These are phyloP conservation scores for Solanum boliviense DNA, from an alignment of 257 asterid genomes.

Conservation along the genomic window DNA sequence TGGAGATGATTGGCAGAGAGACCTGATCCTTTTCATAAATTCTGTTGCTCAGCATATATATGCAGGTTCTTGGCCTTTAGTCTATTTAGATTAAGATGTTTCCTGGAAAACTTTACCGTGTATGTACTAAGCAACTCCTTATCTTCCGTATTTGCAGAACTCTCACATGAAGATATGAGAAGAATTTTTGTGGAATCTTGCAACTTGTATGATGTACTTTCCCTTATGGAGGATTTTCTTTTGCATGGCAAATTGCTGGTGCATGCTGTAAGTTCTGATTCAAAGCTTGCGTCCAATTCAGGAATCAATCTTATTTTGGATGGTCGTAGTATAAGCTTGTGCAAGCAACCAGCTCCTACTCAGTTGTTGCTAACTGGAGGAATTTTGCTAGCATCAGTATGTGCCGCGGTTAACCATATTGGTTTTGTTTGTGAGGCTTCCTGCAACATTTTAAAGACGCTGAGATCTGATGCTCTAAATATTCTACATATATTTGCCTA, in stretches of 20 bases:
- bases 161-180: conserved; percentile 36
- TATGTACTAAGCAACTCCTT: background rate
- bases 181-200: conserved; percentile 39
- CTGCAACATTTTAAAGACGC: conserved; percentile 40
- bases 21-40: conserved; percentile 28
- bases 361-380: conserved; percentile 50
- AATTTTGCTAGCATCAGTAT: conserved; percentile 57
- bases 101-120: background rate
- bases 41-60: conserved; percentile 23
- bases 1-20: conserved; percentile 16
- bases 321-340: conserved; percentile 26
- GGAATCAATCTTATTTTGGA: conserved; percentile 24
- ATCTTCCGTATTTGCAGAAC: conserved; percentile 38
- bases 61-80: conserved; percentile 35
- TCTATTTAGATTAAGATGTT: background rate
- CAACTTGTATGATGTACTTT: conserved; percentile 44
- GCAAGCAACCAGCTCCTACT: conserved; percentile 40
- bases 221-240: conserved; percentile 59
- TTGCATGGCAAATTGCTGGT: conserved; percentile 39
- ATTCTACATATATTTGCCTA: conserved; percentile 71
- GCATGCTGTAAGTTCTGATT: conserved; percentile 22
- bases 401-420: conserved; percentile 52
- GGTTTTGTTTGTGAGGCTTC: conserved; percentile 79
- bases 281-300: conserved; percentile 14
- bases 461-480: conserved; percentile 32